Conservation (phyloP, 805 yeast genomes). For the Spathaspora hagerdaliae region DNA sequence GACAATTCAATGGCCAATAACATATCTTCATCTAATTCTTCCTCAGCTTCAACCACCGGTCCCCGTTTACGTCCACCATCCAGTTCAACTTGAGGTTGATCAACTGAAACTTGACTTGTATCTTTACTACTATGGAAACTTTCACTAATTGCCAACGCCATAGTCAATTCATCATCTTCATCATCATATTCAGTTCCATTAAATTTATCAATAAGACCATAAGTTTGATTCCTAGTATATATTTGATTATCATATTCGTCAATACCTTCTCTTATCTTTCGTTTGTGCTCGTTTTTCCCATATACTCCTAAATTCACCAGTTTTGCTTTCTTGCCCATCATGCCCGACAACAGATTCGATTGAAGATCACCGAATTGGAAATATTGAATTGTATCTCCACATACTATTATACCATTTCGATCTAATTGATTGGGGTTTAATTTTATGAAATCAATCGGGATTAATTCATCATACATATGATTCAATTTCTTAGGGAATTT, state of each 20-base stretch:
- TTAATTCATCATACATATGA: conserved; percentile 16
- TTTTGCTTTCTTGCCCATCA: conserved; percentile 10
- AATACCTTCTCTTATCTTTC: conserved; percentile 29
- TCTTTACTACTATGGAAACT: conserved; percentile 13
- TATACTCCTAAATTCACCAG: conserved; percentile 16
- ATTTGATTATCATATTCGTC: conserved; percentile 33
- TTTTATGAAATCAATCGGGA: conserved; percentile 24
- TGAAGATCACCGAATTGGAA: conserved; percentile 42
- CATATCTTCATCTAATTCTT: conserved; percentile 26
- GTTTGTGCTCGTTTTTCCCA: conserved; percentile 16
- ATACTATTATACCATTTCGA: conserved; percentile 35
- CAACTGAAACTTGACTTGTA: background rate
- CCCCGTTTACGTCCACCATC: background rate
- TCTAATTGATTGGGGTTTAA: conserved; percentile 20
- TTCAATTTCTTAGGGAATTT: conserved; percentile 24
- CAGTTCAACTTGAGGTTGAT: background rate
- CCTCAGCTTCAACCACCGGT: conserved; percentile 4
- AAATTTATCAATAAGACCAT: conserved; percentile 36
- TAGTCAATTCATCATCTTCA: conserved; percentile 37
- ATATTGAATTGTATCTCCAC: conserved; percentile 42
- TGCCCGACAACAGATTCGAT: background rate
- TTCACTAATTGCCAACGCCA: conserved; percentile 41
- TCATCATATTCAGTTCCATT: conserved; percentile 37
- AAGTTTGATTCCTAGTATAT: conserved; percentile 17
- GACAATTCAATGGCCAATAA: conserved; percentile 18